Evolutionary conservation across 352 stramenopile genomes (phyloP), one percentile per base, ranked within the genome.

Genomic region (Globisporangium paddicum): DNA sequence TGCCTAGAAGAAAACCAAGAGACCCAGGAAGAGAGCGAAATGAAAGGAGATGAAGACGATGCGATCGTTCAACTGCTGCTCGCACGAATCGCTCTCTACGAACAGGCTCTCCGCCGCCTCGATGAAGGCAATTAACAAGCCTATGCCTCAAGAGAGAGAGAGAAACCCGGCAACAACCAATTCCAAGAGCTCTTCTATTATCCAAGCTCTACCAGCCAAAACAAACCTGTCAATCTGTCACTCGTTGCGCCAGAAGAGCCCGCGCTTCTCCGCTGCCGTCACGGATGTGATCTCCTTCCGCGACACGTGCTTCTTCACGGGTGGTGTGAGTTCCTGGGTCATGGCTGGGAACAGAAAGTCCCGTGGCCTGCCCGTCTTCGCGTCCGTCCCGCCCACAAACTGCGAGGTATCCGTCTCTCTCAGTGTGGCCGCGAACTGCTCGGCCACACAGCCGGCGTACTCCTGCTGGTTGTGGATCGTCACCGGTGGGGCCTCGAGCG

Each of bases 391-490:
- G 23, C 21, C 49, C 4, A 75, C 19, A 35, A 90, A 89, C 10
- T 71, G 63, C 14, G 60, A 66, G 9, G 44, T 51, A 35, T 87
- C 68, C 2, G 56, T 73, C 23, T 64, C 60, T 0, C 78, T 71
- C 2, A 90, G 40, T 9, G 69, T 82, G 26, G 52, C 72, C 1
- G 77, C 75, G 46, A 93, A 89, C 26, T 73, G 77, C 26, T 68
- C 62, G 23, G 74, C 70, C 21, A 81, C 75, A 1, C 69, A 73
- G 4, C 77, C 80, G 8, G 63, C 61, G 60, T 89, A 90, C 63
- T 76, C 63, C 37, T 90, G 73, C 26, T 89, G 64, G 58, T 82
- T 80, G 48, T 83, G 72, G 46, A 95, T 94, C 3, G 77, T 87
- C 32, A 86, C 79, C 1, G 86, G 87, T 13, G 82, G 48, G 0